Base-by-base conservation (phyloP, 352 stramenopile genomes). In the Peronospora farinosa region DNA sequence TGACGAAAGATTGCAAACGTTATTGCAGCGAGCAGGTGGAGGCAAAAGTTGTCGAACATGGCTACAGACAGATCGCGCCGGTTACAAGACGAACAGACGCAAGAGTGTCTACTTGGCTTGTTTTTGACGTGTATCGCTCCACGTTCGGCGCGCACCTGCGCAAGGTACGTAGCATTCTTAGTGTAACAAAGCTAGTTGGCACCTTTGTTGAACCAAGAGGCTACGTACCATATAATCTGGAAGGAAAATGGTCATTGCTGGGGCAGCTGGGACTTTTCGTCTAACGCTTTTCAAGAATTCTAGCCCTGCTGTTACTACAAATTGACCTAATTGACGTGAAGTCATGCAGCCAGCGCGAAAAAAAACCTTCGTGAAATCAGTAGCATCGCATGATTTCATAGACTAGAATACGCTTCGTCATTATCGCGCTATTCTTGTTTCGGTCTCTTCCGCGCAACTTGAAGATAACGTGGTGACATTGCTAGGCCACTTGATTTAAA, bases 1-100 rank as follows among this genome's bases (percentile, higher is more conserved):
- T 16, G 44, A 40, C 40, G 28, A 35, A 48, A 48, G 30, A 40
- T 54, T 47, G 40, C 23, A 30, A 15, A 38, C 37, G 46, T 45
- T 44, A 28, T 25, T 16, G 11, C 4, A 17, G 27, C 39, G 15
- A 36, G 30, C 40, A 15, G 40, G 57, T 54, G 33, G 10, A 12
- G 13, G 10, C 54, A 15, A 46, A 50, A 42, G 23, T 56, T 60
- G 50, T 64, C 56, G 39, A 30, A 58, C 12, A 55, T 58, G 58
- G 47, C 52, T 63, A 40, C 52, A 63, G 47, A 40, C 52, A 63
- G 47, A 63, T 61, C 27, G 23, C 35, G 52, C n/a, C 47, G 15
- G 53, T 58, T 55, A 43, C 39, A 33, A 0, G 3, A 15, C 23
- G 23, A 67, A 67, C 43, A 37, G 58, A 12, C 53, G 53, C 47